Evolutionary conservation across 1,139 yeast genomes (phyloP).

Genomic region (Yamadazyma atlantica): DNA sequence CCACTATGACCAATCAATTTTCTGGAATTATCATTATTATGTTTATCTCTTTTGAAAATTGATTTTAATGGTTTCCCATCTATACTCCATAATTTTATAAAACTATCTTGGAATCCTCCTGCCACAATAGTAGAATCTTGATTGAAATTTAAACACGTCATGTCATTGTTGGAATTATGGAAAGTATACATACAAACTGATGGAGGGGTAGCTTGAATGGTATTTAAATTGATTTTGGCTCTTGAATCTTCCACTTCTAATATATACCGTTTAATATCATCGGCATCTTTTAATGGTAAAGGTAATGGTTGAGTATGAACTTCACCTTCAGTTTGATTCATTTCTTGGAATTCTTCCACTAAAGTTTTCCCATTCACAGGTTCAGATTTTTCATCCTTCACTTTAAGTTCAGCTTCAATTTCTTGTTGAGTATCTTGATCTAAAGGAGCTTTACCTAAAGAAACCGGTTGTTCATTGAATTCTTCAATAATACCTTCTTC

Average conservation of each 20-base stretch:
- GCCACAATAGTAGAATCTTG: conserved; percentile 87
- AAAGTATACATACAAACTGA: conserved; percentile 98
- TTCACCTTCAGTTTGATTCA: conserved; percentile 53
- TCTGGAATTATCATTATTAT: conserved; percentile 50
- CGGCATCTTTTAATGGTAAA: conserved; percentile 76
- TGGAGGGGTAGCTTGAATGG: conserved; percentile 79
- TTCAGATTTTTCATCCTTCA: conserved; percentile 60
- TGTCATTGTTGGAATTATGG: conserved; percentile 88
- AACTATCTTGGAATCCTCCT: conserved; percentile 92
- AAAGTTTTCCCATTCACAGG: conserved; percentile 41
- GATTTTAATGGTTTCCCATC: conserved; percentile 84
- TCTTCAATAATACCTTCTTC: conserved; percentile 64
- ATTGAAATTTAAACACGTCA: conserved; percentile 82
- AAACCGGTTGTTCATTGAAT: conserved; percentile 71
- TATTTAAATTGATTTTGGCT: conserved; percentile 58
- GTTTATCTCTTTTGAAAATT: conserved; percentile 59
- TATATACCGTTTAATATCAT: conserved; percentile 78
- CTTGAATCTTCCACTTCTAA: conserved; percentile 80
- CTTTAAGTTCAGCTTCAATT: conserved; percentile 77
- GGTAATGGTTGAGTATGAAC: conserved; percentile 82
- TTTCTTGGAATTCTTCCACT: conserved; percentile 50
- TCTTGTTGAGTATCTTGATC: conserved; percentile 86
- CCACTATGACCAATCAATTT: conserved; percentile 92
- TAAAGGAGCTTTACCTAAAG: conserved; percentile 78
- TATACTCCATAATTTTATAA: conserved; percentile 86